phyloP scores from a whole-genome alignment of 345 rosid genomes.

The Litchi chinensis region DNA sequence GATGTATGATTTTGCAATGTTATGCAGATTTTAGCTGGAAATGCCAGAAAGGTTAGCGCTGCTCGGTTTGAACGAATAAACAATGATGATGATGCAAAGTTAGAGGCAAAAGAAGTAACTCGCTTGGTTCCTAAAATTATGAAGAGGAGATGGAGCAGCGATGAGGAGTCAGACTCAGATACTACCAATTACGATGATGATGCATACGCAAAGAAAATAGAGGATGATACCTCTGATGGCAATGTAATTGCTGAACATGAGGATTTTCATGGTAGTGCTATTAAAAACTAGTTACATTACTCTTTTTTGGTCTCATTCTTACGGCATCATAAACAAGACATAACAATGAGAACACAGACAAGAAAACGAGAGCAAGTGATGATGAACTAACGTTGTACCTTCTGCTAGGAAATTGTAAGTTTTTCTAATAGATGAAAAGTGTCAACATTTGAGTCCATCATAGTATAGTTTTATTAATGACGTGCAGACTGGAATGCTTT shows the following conservation, averaged over 20 bases:
- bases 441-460: conserved; percentile 38
- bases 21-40: conserved; percentile 86
- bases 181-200: conserved; percentile 38
- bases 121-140: conserved; percentile 73
- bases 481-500: too few species aligned
- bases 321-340: conserved; percentile 25
- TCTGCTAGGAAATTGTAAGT: conserved; percentile 17
- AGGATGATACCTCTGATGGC: conserved; percentile 46
- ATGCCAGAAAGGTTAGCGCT: conserved; percentile 95
- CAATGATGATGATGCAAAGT: conserved; percentile 48
- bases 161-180: conserved; percentile 52
- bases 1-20: conserved; percentile 8
- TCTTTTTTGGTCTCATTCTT: conserved; percentile 25
- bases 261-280: conserved; percentile 31
- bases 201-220: conserved; percentile 36
- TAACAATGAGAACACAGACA: conserved; percentile 25
- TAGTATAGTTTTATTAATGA: too few species aligned
- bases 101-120: conserved; percentile 65
- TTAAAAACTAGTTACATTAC: conserved; percentile 31
- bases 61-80: conserved; percentile 78
- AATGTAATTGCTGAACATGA: conserved; percentile 51
- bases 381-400: conserved; percentile 29
- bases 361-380: conserved; percentile 19
- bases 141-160: conserved; percentile 77
- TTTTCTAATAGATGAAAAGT: conserved; percentile 48